Conservation (phyloP, 2,329 filamentous ascomycete genomes). For the Coniochaeta sp. region DNA sequence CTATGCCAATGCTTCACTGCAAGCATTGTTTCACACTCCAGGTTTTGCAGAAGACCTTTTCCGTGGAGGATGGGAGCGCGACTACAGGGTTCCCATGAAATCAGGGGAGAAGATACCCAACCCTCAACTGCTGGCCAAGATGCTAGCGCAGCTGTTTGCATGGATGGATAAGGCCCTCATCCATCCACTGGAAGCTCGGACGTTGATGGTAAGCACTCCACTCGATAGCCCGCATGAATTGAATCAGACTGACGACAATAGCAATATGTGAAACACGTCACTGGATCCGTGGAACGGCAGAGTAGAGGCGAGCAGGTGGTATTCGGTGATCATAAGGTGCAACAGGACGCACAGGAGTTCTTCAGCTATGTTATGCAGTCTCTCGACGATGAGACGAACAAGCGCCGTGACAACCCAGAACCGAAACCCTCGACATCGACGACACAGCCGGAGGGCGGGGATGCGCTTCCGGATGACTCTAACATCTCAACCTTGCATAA, state of each 20-base stretch:
- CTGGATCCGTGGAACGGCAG: conserved; percentile 30
- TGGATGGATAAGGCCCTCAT: conserved; percentile 49
- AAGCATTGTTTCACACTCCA: conserved; percentile 70
- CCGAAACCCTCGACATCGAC: too few relatives aligned
- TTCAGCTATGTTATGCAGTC: conserved; percentile 75
- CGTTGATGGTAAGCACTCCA: conserved; percentile 44
- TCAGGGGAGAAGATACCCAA: conserved; percentile 44
- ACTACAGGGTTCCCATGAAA: conserved; percentile 63
- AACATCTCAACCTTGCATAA: conserved; percentile 37
- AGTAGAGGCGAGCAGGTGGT: conserved; percentile 32
- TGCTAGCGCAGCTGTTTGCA: conserved; percentile 51
- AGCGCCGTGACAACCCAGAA: conserved; percentile 36
- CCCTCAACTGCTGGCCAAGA: conserved; percentile 53
- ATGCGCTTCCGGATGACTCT: conserved; percentile 7
- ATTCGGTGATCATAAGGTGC: conserved; percentile 57
- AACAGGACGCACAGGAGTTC: conserved; percentile 92
- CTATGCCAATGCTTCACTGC: conserved; percentile 87
- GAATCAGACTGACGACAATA: conserved; percentile 22
- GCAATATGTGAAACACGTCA: conserved; percentile 59
- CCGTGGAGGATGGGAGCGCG: conserved; percentile 49
- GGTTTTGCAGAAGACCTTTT: conserved; percentile 60
- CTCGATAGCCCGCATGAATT: conserved; percentile 13
- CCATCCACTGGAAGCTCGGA: conserved; percentile 43
- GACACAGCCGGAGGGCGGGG: conserved; percentile 17
- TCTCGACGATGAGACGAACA: conserved; percentile 81